Conservation (phyloP, 352 stramenopile genomes). For the Globisporangium uncinulatum region DNA sequence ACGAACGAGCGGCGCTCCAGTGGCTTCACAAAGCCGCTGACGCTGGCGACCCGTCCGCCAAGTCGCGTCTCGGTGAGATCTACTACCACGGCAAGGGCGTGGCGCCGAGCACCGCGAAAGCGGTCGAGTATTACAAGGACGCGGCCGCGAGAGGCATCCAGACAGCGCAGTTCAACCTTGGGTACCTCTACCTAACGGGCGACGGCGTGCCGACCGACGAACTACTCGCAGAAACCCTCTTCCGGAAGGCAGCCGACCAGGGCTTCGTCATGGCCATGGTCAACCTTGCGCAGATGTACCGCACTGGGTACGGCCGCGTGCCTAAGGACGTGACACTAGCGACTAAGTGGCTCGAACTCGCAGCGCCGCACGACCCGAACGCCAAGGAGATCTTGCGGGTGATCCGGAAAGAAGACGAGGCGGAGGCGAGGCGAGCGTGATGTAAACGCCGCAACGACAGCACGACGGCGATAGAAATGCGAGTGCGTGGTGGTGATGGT, state of each 20-base stretch:
- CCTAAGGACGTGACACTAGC: conserved; percentile 54
- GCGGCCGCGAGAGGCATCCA: conserved; percentile 50
- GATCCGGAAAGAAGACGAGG: conserved; percentile 17
- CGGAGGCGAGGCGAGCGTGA: neutral
- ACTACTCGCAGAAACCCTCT: conserved; percentile 64
- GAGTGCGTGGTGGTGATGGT: neutral
- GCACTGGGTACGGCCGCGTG: conserved; percentile 57
- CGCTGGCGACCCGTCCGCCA: conserved; percentile 65
- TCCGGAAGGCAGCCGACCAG: conserved; percentile 65
- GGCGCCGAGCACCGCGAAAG: conserved; percentile 39
- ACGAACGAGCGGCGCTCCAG: conserved; percentile 55
- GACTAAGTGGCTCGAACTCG: conserved; percentile 70
- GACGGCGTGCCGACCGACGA: conserved; percentile 51
- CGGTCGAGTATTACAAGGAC: conserved; percentile 65
- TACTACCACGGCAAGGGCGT: conserved; percentile 66
- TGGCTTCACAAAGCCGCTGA: conserved; percentile 76
- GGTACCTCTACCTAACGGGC: conserved; percentile 61
- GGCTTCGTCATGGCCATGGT: conserved; percentile 87
- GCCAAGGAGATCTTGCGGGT: conserved; percentile 67
- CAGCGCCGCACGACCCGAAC: conserved; percentile 66
- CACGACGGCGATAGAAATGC: neutral
- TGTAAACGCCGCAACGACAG: neutral
- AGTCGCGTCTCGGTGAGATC: conserved; percentile 63
- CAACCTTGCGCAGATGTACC: conserved; percentile 84
- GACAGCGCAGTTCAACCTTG: conserved; percentile 77